Base-by-base conservation (phyloP, 2,329 filamentous ascomycete species). In the Colletotrichum destructivum region DNA sequence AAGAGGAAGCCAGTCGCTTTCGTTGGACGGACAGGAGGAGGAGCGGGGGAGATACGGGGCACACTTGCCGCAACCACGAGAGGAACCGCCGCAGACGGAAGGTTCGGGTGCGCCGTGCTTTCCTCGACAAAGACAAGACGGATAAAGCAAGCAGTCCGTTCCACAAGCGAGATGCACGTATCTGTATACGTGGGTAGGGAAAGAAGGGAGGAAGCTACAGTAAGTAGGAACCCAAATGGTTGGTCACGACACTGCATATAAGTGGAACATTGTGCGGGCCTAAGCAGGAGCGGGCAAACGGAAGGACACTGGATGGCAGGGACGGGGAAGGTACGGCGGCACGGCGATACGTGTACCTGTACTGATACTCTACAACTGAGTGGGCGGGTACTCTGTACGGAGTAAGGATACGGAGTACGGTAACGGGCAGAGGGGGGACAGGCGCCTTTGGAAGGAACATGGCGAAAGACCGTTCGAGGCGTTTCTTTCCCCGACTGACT, bases 31-130 rank as follows among this genome's bases (percentile, higher is more conserved):
- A 52, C 35, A 51, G 23, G 21, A 44, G 15, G 35, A 38, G 51
- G 57, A 3, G n/a, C n/a, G 26, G 64, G 68, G 31, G 64, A 47
- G 62, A 38, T 49, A 62, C 69, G 64, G 69, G 51, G 57, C 64
- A 62, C n/a, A 26, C 35, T 31, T 44, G 57, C 56, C 26, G n/a
- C 35, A 31, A 12, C 38, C 26, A 21, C 12, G 35, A 35, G 23
- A 49, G 57, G 46, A 23, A 57, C 42, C 23, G 69, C 46, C 69
- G 4, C 26, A 31, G 60, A 63, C 54, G 69, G 69, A 72, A 64
- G 40, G 59, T 31, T 56, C 69, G 69, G 60, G 15, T 63, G 59
- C 15, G 60, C 60, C 69, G 59, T 69, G 46, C 44, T 31, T 46
- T 40, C 62, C 26, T 26, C 40, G 15, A 31, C 31, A 31, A 31